These are phyloP conservation scores for Limnomonas spitsbergensis DNA, from an alignment of 139 green algal genomes.

Conservation along the genomic window DNA sequence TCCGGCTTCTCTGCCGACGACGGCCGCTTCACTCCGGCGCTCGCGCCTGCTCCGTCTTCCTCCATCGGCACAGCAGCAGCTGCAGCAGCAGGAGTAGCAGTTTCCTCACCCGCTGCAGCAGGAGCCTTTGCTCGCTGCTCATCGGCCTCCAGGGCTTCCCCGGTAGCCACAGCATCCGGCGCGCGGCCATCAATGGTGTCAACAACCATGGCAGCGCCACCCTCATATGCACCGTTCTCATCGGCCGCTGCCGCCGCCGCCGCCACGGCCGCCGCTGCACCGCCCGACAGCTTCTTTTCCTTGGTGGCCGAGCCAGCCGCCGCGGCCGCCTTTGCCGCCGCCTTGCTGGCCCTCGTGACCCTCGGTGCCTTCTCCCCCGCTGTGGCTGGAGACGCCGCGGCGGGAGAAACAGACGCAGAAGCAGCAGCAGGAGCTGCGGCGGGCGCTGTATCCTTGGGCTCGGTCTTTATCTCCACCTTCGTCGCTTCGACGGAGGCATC, in stretches of 20 bases:
- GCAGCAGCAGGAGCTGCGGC: too few species aligned
- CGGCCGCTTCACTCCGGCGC: not conserved
- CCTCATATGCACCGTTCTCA: not conserved
- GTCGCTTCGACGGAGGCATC: too few species aligned
- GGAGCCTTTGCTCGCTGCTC: not conserved
- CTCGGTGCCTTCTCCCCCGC: not conserved
- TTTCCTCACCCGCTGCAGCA: not conserved
- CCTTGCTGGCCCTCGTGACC: not conserved
- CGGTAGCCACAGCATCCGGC: not conserved
- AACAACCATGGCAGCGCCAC: not conserved
- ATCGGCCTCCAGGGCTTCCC: not conserved
- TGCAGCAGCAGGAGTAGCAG: not conserved
- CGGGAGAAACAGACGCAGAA: too few species aligned
- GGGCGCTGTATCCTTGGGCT: not conserved
- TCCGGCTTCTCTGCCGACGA: too few species aligned
- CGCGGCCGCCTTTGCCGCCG: not conserved
- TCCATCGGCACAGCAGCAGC: not conserved
- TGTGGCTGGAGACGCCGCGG: not conserved
- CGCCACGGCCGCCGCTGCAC: too few species aligned
- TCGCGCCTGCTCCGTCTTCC: not conserved
- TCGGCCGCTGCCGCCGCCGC: not conserved
- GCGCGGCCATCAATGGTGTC: not conserved
- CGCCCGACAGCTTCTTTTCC: not conserved
- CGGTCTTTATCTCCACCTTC: not conserved
- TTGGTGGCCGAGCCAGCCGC: not conserved